Conservation (phyloP, 768 basidiomycete genomes). For the Xerocomellus dryophilus region DNA sequence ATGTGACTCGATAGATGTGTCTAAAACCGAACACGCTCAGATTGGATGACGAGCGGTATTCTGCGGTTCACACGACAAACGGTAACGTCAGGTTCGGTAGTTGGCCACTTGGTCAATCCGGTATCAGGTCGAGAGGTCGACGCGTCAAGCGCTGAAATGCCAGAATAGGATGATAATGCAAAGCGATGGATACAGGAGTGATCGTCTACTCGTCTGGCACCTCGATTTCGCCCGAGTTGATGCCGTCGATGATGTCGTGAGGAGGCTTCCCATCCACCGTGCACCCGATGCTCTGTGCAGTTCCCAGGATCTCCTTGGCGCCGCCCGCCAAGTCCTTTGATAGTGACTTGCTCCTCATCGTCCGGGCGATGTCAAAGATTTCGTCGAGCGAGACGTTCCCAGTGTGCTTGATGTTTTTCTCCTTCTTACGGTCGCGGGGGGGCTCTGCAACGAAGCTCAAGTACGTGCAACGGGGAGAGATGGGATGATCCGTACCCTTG, state of each 20-base stretch:
- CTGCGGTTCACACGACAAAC: not conserved
- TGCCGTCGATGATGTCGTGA: conserved; percentile 89
- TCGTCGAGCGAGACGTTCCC: conserved; percentile 94
- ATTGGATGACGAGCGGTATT: not conserved
- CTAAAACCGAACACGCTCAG: too few relatives aligned
- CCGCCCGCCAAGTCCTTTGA: conserved; percentile 87
- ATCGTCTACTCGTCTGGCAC: conserved; percentile 75
- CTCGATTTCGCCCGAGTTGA: conserved; percentile 81
- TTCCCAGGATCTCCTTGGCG: conserved; percentile 97
- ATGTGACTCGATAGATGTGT: too few relatives aligned
- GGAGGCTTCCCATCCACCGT: conserved; percentile 91
- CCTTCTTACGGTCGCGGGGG: conserved; percentile 99
- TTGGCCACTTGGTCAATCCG: not conserved
- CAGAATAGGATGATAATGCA: conserved; percentile 12
- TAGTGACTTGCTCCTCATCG: conserved; percentile 90
- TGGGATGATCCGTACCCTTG: conserved; percentile 67
- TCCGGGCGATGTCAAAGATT: conserved; percentile 93
- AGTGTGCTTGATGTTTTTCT: conserved; percentile 99
- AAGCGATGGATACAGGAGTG: conserved; percentile 18
- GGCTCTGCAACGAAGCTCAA: conserved; percentile 60
- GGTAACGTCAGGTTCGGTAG: not conserved
- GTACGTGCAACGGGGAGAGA: not conserved
- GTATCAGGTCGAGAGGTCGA: not conserved
- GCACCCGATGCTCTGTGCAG: conserved; percentile 95
- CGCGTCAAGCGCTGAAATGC: conserved; percentile 7